Evolutionary conservation across 2,329 filamentous ascomycete genomes (phyloP).

Genomic region (Dothidotthia symphoricarpi): DNA sequence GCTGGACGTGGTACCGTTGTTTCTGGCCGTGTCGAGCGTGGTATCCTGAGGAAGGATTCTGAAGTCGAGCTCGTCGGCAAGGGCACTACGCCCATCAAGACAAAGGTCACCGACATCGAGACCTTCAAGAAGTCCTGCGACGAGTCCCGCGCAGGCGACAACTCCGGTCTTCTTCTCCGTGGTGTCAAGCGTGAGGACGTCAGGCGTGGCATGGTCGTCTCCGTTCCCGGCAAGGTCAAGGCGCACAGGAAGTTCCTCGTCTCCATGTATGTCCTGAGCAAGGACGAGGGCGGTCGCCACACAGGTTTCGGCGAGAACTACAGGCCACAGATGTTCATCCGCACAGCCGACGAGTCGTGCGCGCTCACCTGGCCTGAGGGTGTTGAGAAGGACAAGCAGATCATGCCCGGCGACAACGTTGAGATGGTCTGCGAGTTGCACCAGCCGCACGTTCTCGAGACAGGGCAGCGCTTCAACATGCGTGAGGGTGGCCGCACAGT

Average conservation of each 20-base stretch:
- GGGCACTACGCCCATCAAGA: constrained; percentile 79
- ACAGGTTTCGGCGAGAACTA: constrained; percentile 96
- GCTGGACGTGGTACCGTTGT: constrained; percentile 91
- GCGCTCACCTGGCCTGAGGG: constrained; percentile 84
- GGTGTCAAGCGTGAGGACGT: constrained; percentile 96
- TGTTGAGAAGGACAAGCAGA: constrained; percentile 75
- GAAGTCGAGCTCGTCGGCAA: constrained; percentile 96
- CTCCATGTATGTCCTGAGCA: constrained; percentile 94
- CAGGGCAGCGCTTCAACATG: constrained; percentile 95
- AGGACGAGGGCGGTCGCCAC: constrained; percentile 97
- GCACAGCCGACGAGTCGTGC: constrained; percentile 77
- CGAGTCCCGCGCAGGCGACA: constrained; percentile 93
- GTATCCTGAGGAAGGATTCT: constrained; percentile 85
- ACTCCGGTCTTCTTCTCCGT: constrained; percentile 94
- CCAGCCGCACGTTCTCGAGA: constrained; percentile 82
- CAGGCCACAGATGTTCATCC: constrained; percentile 92
- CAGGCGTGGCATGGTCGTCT: constrained; percentile 89
- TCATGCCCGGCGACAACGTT: constrained; percentile 98
- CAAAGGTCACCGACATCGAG: constrained; percentile 99
- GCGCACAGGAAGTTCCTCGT: constrained; percentile 88
- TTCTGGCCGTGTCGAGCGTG: constrained; percentile 96
- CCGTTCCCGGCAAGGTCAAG: constrained; percentile 78
- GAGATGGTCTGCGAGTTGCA: constrained; percentile 92
- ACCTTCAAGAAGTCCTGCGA: constrained; percentile 99
- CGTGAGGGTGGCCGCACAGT: constrained; percentile 80